Evolutionary conservation across 1,284 basidiomycete genomes (phyloP), one percentile per base, ranked within the genome.

Genomic region (Fomitopsis betulina): DNA sequence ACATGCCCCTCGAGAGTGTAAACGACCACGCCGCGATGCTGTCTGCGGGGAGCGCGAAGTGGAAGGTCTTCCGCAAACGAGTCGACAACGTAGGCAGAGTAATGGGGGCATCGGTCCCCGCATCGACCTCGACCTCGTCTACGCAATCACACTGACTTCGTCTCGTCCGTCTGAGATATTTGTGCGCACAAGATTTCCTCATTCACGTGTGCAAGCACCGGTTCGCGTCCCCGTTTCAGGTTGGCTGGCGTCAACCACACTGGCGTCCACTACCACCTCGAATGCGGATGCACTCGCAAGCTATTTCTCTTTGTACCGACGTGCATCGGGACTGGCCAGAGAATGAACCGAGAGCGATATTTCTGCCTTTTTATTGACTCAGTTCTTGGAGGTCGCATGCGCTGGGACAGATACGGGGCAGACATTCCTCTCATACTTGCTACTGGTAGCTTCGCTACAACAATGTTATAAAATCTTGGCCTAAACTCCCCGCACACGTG

Each of bases 351-450:
- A 89, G 50, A 88, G 72, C 42, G 80, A 55, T 19, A 19, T 56
- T 3, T 15, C 6, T 66, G 79, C 86, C 87, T 80, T 89, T 77
- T 65, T 74, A 84, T 88, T 93, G 90, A 92, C 90, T 88, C 84
- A 85, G 82, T 74, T 80, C 75, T 72, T 72, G 61, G 68, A 90
- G 81, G 73, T 67, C 64, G 76, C 86, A 72, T 76, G 75, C 75
- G 77, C 77, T 87, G 85, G 83, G 90, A 93, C 90, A 93, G 91
- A 93, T 93, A 91, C 90, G 91, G 81, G 89, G 89, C 85, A 78
- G 63, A 93, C 79, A 93, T 76, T 40, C 47, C 33, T 32, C 58
- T 35, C 55, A 35, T 38, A 45, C 21, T 49, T 17, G 15, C n/a
- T 38, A 37, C 35, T 37, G 5, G 32, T 37, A 37, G 35, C 9